Percentiles rank a stretch among this genome's conserved stretches.
phyloP scores from a whole-genome alignment of 2,329 filamentous ascomycete genomes.

The Fusarium tuaranense region DNA sequence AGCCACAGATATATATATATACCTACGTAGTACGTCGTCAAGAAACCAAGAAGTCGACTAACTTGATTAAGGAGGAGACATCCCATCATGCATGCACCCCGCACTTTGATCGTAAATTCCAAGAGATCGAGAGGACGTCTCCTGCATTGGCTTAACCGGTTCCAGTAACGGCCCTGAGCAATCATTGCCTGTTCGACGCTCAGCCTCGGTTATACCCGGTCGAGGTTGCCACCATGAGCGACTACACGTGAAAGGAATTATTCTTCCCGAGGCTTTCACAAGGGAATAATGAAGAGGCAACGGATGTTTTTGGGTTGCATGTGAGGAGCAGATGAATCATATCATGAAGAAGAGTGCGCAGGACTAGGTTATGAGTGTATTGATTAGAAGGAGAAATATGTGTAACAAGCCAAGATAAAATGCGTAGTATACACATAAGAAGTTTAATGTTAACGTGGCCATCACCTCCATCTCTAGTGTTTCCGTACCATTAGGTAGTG shows the following conservation, averaged over 20 bases:
- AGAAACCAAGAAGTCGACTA: neutral
- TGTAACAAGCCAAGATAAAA: neutral
- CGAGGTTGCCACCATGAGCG: neutral
- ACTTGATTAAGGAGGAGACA: constrained; percentile 22
- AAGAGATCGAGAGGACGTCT: neutral
- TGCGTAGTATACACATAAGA: neutral
- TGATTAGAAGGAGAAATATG: neutral
- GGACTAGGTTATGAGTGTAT: neutral
- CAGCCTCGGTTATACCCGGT: constrained; percentile 4
- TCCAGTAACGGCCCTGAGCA: neutral
- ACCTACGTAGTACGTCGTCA: neutral
- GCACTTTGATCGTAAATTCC: neutral
- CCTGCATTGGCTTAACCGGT: neutral
- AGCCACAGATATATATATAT: neutral
- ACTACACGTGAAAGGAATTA: neutral
- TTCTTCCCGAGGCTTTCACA: neutral
- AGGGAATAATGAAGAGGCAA: neutral
- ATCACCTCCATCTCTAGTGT: no score
- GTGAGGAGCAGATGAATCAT: neutral
- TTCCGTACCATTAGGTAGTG: neutral
- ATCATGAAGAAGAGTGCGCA: neutral
- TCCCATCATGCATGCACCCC: constrained; percentile 2
- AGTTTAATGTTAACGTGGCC: neutral
- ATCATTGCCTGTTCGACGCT: neutral
- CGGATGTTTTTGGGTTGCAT: neutral